Evolutionary conservation across 192 early-diverging fungal genomes (phyloP), one percentile per base, ranked within the genome.

Genomic region (Podila clonocystis): DNA sequence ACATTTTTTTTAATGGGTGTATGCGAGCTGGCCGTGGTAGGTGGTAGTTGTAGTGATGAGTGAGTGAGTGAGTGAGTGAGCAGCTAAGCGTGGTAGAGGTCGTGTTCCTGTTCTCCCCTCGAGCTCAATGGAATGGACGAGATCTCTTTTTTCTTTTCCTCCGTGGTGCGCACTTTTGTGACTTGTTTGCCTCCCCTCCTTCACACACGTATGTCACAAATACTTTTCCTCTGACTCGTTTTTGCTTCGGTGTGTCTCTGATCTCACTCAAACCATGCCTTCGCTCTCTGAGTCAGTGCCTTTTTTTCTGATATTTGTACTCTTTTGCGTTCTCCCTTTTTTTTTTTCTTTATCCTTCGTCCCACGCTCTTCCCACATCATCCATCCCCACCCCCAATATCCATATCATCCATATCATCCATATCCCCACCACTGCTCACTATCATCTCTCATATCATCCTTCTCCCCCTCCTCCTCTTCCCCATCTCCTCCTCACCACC

Each of bases 331-430:
- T 20, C 6, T 12, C 26, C 24, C n/a, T n/a, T 59, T 33, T 30
- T 24, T 61, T 61, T 33, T 61, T 26, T 61, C 24, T 61, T 24
- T 61, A 19, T 61, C 59, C 59, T 61, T 33, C 30, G 1, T 61
- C 26, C 58, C 58, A 29, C 30, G 15, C 26, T 34, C 20, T 55
- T 6, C 52, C n/a, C 20, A 17, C 50, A 17, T 17, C 52, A 55
- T 24, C n/a, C 52, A 24, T 26, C 52, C 52, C 52, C 8, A 9
- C 34, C 12, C 52, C 20, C 22, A n/a, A 55, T 55, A 61, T 30
- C 59, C 30, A 28, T 61, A 31, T 20, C 28, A 31, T 30, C 59
- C 30, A 28, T 61, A 31, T 20, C 28, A 31, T 9, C 59, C 59
- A 28, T 26, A 19, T 30, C 29, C 30, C 59, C 29, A 24, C 59